Conservation (phyloP, 768 basidiomycete genomes). For the Tricholoma sp. region DNA sequence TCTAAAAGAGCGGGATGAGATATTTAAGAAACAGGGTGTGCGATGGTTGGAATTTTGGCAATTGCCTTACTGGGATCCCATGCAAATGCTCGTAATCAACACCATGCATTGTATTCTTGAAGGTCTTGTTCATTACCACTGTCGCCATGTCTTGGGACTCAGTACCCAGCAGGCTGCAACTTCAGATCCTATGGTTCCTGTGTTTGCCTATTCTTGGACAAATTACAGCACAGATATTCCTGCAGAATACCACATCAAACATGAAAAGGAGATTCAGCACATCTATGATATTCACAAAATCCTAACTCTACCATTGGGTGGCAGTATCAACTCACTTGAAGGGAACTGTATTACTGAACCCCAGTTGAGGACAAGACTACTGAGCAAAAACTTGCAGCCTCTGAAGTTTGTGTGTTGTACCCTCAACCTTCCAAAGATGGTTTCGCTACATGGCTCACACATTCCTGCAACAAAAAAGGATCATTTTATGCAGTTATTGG, state of each 20-base stretch:
- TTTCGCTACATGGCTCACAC: not conserved
- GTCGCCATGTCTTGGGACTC: constrained; percentile 6
- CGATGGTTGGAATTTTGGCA: constrained; percentile 8
- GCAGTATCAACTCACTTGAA: no score
- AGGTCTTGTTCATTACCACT: no score
- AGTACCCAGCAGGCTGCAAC: constrained; percentile 8
- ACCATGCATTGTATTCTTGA: no score
- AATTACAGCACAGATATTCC: not conserved
- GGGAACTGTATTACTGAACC: no score
- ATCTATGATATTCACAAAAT: constrained; percentile 5
- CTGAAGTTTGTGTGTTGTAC: constrained; percentile 1
- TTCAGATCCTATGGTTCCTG: not conserved
- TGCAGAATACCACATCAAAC: not conserved
- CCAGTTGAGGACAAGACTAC: not conserved
- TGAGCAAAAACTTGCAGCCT: not conserved
- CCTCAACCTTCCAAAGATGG: not conserved
- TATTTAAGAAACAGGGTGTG: constrained; percentile 8
- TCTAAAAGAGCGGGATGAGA: constrained; percentile 4
- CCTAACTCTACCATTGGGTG: constrained; percentile 4
- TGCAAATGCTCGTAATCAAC: no score
- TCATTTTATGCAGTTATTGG: constrained; percentile 1
- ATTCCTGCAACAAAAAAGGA: not conserved
- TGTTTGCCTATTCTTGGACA: constrained; percentile 7
- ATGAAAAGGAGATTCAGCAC: constrained; percentile 2
- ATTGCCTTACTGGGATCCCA: no score